These are phyloP conservation scores for Umbelopsis sp. DNA, from an alignment of 192 early-diverging fungal genomes.

Conservation along the genomic window DNA sequence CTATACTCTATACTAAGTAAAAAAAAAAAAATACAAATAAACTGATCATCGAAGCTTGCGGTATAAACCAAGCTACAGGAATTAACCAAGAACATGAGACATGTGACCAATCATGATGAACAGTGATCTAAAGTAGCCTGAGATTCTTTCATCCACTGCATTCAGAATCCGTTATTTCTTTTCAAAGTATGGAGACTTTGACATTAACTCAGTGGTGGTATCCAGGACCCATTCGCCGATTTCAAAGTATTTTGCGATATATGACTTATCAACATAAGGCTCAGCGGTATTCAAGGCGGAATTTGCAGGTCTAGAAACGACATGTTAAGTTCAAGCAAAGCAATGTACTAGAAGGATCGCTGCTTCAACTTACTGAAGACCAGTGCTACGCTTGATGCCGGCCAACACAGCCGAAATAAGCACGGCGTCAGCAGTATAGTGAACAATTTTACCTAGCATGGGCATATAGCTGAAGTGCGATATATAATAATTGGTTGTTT, in stretches of 20 bases:
- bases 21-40: too few relatives aligned
- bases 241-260: conserved; percentile 53
- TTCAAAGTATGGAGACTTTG: conserved; percentile 57
- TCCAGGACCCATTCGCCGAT: conserved; percentile 62
- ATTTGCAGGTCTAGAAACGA: conserved; percentile 43
- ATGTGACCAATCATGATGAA: too few relatives aligned
- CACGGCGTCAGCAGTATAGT: conserved; percentile 58
- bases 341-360: too few relatives aligned
- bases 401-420: conserved; percentile 62
- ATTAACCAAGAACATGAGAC: too few relatives aligned
- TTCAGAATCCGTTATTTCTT: conserved; percentile 6
- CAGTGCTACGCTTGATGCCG: conserved; percentile 60
- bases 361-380: conserved; percentile 36
- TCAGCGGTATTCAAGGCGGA: conserved; percentile 54
- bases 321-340: conserved; percentile 12
- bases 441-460: conserved; percentile 53
- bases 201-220: conserved; percentile 45
- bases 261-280: conserved; percentile 35
- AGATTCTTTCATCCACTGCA: neutral
- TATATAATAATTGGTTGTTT: too few relatives aligned
- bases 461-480: neutral
- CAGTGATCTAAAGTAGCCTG: neutral
- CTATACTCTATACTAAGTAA: too few relatives aligned
- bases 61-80: too few relatives aligned
- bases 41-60: too few relatives aligned